Evolutionary conservation across 1,284 basidiomycete species (phyloP), one percentile per base, ranked within the genome.

Genomic region (Ceraceosorus bombacis): DNA sequence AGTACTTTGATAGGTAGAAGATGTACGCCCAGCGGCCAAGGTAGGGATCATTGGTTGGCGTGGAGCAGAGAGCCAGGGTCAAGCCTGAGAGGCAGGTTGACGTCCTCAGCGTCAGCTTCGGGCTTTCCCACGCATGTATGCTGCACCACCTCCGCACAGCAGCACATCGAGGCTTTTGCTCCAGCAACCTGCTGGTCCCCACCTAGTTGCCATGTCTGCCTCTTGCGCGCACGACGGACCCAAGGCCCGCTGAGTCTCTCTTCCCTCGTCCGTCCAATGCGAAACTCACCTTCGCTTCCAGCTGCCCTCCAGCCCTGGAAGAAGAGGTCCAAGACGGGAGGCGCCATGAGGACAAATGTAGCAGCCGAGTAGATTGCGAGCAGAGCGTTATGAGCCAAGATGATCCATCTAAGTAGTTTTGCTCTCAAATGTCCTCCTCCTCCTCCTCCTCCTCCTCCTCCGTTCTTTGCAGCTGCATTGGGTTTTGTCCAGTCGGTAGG

Each of bases 1-100:
- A 70, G 58, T 70, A 70, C 60, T 71, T 70, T 59, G 63, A 70
- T 39, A 79, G 58, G 64, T 78, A 78, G 65, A 79, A 79, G 41
- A 76, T 60, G 58, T 73, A 79, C 37, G 68, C 66, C 48, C 63
- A 74, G 3, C 63, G 58, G 46, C 69, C 69, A 38, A 78, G 72
- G 7, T 68, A 70, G 9, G 69, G 57, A 6, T 64, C 58, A 51
- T 71, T 67, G 59, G 70, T 72, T 5, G 70, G 71, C 60, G 75
- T 73, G 41, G 78, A 74, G 63, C 78, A 79, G 54, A 78, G 72
- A 5, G 73, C 74, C 39, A 78, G 68, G 41, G 73, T 66, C 53
- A 78, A 52, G 2, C 77, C 77, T 13, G 60, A 8, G 39, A 50
- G 27, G 27, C 6, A 41, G 12, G 2, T 46, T 27, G 27, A 27